Evolutionary conservation across 257 asterid species (phyloP), one percentile per base, ranked within the genome.

Genomic region (Solanum arcanum): DNA sequence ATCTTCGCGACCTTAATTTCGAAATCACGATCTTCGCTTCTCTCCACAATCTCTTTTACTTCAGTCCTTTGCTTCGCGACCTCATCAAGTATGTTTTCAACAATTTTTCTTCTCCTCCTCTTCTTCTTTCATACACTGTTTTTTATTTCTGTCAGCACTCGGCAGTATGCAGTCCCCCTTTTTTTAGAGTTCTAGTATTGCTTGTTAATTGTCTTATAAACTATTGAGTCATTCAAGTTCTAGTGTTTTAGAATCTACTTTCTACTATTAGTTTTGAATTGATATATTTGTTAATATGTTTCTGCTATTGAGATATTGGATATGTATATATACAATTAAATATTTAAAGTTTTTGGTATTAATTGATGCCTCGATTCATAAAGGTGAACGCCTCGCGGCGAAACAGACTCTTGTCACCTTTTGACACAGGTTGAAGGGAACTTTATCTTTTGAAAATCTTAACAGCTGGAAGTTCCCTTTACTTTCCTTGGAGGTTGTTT

Each of bases 321-420:
- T 56, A 18, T 56, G 18, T 56, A 56, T 56, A 56, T 18, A 4
- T 16, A 49, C 60, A 3, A 56, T 56, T 56, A 56, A 56, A 56
- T 18, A 56, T 56, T 56, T 49, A 2, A 49, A 49, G 60, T 5
- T 2, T 56, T 18, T 56, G 11, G 62, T 56, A 56, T 18, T 56
- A 56, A 56, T 56, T 56, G 62, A 23, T 2, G n/a, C 62, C 62
- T 56, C n/a, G 18, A 56, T 56, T 56, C n/a, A 56, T 18, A 56
- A 56, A 16, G n/a, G n/a, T 0, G 10, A 52, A 23, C n/a, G 4
- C 7, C 62, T 3, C n/a, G 11, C 7, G n/a, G 4, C 0, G 11
- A 56, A 23, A n/a, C 62, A 18, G 3, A 56, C 62, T n/a, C 62
- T 56, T 18, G 62, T 18, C 7, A 23, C 62, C 62, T 56, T 6